A percentile compares a stretch with the other conserved stretches of the same genome.
These are phyloP conservation scores for Takashimella tepidaria DNA, from an alignment of 1,284 basidiomycete species.

Conservation along the genomic window DNA sequence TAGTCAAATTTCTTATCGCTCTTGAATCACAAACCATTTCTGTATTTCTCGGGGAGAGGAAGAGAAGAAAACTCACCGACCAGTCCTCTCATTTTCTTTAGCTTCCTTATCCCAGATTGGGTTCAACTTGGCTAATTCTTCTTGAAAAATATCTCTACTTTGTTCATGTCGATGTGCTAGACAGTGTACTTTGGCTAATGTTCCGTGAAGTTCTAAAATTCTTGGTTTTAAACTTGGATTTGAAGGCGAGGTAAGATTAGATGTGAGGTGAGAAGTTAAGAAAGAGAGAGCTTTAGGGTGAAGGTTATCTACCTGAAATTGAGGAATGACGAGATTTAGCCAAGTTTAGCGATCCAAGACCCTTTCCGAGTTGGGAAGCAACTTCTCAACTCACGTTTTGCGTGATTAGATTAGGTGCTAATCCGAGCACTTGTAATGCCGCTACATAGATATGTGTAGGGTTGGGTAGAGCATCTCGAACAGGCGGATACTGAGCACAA, in stretches of 20 bases:
- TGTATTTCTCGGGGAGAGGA: no score
- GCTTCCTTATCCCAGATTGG: constrained; percentile 71
- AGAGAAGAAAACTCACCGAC: constrained; percentile 36
- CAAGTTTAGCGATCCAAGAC: no score
- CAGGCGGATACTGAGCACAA: constrained; percentile 59
- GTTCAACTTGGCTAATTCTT: constrained; percentile 64
- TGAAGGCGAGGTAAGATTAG: constrained; percentile 11
- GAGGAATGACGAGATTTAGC: neutral
- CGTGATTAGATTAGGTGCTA: constrained; percentile 67
- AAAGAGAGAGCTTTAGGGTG: constrained; percentile 65
- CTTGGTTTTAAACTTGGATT: constrained; percentile 35
- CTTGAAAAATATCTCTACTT: constrained; percentile 67
- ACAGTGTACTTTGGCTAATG: constrained; percentile 75
- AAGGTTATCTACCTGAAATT: constrained; percentile 67
- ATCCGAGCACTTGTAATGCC: constrained; percentile 65
- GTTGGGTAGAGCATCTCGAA: constrained; percentile 73
- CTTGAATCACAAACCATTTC: no score
- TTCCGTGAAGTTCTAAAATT: constrained; percentile 84
- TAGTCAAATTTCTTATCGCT: no score
- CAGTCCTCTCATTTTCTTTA: constrained; percentile 61
- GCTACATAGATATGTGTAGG: constrained; percentile 80
- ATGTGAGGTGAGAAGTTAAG: constrained; percentile 46
- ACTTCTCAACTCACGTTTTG: constrained; percentile 63
- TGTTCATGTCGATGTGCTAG: constrained; percentile 60
- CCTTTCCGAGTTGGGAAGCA: neutral